phyloP scores from a whole-genome alignment of 352 stramenopile genomes.

The Pythium aquatile region DNA sequence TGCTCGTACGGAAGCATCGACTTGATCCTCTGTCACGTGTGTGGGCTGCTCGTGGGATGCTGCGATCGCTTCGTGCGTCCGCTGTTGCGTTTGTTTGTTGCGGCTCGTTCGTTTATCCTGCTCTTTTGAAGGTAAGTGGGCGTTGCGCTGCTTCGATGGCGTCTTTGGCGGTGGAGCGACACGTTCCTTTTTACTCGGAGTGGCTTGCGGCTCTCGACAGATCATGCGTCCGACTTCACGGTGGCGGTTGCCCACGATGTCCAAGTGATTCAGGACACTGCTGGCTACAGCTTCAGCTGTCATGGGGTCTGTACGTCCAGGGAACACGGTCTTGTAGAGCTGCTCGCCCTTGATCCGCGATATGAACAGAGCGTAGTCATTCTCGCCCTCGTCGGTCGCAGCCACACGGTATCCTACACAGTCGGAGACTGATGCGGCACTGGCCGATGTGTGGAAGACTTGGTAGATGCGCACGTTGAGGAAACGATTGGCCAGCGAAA shows the following conservation, averaged over 20 bases:
- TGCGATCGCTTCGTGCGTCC: constrained; percentile 46
- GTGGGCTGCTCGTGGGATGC: constrained; percentile 19
- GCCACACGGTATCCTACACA: constrained; percentile 43
- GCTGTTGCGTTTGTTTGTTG: constrained; percentile 41
- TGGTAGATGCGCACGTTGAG: constrained; percentile 27
- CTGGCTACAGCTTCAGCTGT: constrained; percentile 39
- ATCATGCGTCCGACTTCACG: constrained; percentile 58
- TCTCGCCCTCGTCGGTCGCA: constrained; percentile 65
- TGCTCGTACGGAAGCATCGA: background rate
- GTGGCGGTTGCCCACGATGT: constrained; percentile 68
- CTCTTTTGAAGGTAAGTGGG: constrained; percentile 36
- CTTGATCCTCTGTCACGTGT: background rate
- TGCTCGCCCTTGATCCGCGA: constrained; percentile 44
- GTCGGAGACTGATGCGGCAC: constrained; percentile 1
- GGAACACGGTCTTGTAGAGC: constrained; percentile 32
- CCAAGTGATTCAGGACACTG: constrained; percentile 50
- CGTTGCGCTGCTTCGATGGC: constrained; percentile 38
- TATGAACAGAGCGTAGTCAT: constrained; percentile 63
- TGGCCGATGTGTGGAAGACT: constrained; percentile 6
- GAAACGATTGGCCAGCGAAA: constrained; percentile 17
- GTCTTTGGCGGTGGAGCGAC: constrained; percentile 29
- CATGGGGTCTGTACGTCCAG: background rate
- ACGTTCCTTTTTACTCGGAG: constrained; percentile 43
- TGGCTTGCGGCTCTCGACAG: constrained; percentile 45
- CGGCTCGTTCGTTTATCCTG: constrained; percentile 58